Conservation (phyloP, 2,329 filamentous ascomycete genomes). For the Ascochyta koolunga region DNA sequence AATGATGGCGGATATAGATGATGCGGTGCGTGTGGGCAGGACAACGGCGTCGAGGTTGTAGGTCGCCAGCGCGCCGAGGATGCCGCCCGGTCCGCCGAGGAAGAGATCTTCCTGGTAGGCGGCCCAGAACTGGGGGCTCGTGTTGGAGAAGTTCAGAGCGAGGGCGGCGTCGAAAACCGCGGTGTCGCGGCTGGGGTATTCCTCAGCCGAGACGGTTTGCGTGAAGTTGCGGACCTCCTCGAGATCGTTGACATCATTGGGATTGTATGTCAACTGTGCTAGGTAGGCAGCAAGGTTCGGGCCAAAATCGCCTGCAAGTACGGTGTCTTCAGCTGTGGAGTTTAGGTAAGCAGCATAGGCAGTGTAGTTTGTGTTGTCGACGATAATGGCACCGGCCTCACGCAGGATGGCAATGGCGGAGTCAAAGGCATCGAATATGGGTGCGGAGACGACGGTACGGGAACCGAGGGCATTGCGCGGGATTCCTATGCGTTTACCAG, state of each 20-base stretch:
- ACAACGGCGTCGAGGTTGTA: constrained; percentile 67
- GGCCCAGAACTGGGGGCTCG: constrained; percentile 62
- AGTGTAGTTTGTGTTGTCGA: constrained; percentile 66
- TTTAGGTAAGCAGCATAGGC: constrained; percentile 54
- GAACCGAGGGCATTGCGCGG: constrained; percentile 63
- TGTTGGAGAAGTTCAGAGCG: constrained; percentile 61
- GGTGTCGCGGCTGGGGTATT: constrained; percentile 68
- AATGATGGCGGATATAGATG: constrained; percentile 59
- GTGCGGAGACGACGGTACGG: constrained; percentile 37
- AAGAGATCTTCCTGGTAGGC: constrained; percentile 60
- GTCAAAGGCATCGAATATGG: constrained; percentile 62
- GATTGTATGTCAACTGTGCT: constrained; percentile 62
- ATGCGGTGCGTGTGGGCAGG: constrained; percentile 60
- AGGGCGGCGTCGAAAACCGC: constrained; percentile 61
- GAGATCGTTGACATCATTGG: constrained; percentile 60
- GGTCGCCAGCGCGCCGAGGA: constrained; percentile 64
- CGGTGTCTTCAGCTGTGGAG: constrained; percentile 50
- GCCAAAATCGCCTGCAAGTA: constrained; percentile 66
- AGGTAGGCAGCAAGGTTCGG: constrained; percentile 64
- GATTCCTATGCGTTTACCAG: constrained; percentile 68
- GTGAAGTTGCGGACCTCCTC: constrained; percentile 63
- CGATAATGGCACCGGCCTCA: constrained; percentile 63
- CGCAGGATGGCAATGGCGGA: constrained; percentile 59
- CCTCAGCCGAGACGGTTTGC: constrained; percentile 58
- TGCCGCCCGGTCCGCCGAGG: constrained; percentile 63